Conservation (phyloP, 352 stramenopile genomes). For the Pythium phragmiticola region DNA sequence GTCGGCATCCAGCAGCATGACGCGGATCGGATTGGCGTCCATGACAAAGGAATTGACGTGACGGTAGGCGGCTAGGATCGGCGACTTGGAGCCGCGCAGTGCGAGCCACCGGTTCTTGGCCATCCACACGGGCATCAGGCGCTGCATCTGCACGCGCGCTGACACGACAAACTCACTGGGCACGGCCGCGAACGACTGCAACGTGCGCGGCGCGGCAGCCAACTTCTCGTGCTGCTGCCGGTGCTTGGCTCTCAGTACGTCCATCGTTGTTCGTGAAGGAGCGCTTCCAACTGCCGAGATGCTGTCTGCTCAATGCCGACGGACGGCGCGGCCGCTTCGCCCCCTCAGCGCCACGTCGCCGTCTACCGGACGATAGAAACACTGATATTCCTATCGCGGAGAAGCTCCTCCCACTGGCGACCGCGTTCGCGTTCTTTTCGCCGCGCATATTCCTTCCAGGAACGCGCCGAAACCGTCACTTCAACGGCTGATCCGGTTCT, state of each 20-base stretch:
- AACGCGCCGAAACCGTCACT: conserved; percentile 6
- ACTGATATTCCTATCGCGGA: no score
- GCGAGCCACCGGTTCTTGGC: conserved; percentile 54
- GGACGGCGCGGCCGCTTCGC: neutral
- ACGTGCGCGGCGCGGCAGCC: conserved; percentile 9
- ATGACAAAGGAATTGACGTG: conserved; percentile 33
- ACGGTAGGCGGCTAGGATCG: conserved; percentile 51
- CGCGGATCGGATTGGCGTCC: conserved; percentile 41
- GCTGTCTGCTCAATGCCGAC: neutral
- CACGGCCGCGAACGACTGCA: conserved; percentile 30
- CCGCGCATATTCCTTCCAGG: conserved; percentile 13
- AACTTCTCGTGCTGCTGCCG: conserved; percentile 14
- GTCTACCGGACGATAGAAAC: no score
- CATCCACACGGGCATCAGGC: conserved; percentile 56
- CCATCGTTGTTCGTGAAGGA: conserved; percentile 11
- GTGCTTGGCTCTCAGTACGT: conserved; percentile 20
- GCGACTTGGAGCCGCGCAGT: conserved; percentile 59
- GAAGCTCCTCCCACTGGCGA: neutral
- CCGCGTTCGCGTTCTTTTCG: neutral
- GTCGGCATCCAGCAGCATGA: conserved; percentile 53
- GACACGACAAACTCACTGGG: conserved; percentile 51
- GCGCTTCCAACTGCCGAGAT: neutral
- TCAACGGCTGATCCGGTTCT: neutral
- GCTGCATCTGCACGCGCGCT: conserved; percentile 46
- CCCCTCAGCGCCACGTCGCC: neutral